phyloP scores from a whole-genome alignment of 768 basidiomycete species.

The Amanita thiersii region DNA sequence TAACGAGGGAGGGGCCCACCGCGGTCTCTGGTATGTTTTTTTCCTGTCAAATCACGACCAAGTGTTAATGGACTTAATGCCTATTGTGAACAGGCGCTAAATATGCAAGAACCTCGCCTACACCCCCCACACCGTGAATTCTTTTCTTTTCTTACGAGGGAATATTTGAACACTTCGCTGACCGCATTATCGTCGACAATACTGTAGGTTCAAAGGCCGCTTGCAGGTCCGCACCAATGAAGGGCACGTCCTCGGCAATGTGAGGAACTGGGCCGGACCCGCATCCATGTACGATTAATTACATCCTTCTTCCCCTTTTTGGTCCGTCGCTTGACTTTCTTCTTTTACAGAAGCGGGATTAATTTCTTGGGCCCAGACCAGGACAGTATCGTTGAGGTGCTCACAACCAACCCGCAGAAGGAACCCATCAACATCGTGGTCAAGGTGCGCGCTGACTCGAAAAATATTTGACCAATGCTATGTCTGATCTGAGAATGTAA shows the following conservation, averaged over 20 bases:
- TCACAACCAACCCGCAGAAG: no score
- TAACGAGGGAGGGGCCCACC: conserved; percentile 15
- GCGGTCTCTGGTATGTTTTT: conserved; percentile 17
- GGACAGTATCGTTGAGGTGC: no score
- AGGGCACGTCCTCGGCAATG: conserved; percentile 20
- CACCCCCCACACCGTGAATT: no score
- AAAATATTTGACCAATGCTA: not conserved
- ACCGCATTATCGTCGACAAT: not conserved
- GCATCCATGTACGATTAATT: conserved; percentile 17
- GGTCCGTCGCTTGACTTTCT: not conserved
- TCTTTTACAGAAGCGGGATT: conserved; percentile 24
- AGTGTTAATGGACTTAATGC: no score
- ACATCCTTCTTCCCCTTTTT: not conserved
- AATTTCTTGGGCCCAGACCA: conserved; percentile 22
- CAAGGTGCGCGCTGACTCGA: conserved; percentile 22
- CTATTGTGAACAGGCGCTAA: no score
- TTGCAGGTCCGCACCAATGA: conserved; percentile 25
- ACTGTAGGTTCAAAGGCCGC: conserved; percentile 23
- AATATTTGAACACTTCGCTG: not conserved
- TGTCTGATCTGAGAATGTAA: no score
- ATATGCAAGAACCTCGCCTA: no score
- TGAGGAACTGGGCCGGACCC: conserved; percentile 20
- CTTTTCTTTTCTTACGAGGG: no score
- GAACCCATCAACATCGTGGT: conserved; percentile 27
- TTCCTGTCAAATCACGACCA: no score